Conservation (phyloP, 768 basidiomycete genomes). For the Leccinellum albellum region DNA sequence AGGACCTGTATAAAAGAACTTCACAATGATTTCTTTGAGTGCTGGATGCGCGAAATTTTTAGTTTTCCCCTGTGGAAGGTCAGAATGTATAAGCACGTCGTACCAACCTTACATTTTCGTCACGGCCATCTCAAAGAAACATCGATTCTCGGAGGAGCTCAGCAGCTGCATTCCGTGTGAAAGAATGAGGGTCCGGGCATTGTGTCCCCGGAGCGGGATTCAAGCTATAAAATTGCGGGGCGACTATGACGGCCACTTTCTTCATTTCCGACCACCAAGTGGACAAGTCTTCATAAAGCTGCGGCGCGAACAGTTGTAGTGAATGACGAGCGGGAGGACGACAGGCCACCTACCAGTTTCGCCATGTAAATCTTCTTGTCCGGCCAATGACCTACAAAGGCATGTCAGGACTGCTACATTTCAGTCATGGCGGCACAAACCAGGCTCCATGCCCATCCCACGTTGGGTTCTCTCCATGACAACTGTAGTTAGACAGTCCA, state of each 20-base stretch:
- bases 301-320: not conserved
- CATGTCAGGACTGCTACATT: not conserved
- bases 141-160: not conserved
- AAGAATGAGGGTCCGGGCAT: not conserved
- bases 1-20: not conserved
- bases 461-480: not conserved
- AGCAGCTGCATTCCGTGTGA: not conserved
- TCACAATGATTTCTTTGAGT: not conserved
- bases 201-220: not conserved
- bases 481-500: not conserved
- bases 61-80: not conserved
- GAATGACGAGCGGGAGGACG: not conserved
- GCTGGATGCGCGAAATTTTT: not conserved
- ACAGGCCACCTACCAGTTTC: not conserved
- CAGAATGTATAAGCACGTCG: not conserved
- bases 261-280: not conserved
- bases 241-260: not conserved
- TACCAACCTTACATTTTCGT: not conserved
- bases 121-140: not conserved
- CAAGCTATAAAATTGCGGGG: not conserved
- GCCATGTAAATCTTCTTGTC: not conserved
- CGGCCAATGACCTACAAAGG: not conserved
- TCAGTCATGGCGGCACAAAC: not conserved
- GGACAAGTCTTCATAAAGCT: not conserved
- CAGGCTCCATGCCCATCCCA: not conserved